A percentile compares a stretch with the other conserved stretches of the same genome.
Conservation (phyloP, 2,329 filamentous ascomycete species). For the Trichoderma polysporum region DNA sequence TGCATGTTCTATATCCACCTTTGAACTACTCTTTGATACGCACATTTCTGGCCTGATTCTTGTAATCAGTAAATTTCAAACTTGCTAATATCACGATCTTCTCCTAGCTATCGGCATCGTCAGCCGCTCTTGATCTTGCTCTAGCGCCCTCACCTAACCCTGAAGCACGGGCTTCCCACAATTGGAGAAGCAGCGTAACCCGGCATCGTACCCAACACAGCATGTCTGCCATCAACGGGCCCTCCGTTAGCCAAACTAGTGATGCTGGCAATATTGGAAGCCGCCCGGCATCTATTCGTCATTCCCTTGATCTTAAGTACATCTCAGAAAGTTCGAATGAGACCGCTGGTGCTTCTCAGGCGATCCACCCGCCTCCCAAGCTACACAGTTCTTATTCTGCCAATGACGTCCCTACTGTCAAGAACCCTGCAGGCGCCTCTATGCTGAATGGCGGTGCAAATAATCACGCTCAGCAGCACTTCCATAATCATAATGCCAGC, state of each 20-base stretch:
- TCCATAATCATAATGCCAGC: conserved; percentile 78
- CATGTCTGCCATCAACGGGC: conserved; percentile 48
- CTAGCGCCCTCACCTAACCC: conserved; percentile 65
- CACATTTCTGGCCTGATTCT: not conserved
- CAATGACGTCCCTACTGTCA: conserved; percentile 83
- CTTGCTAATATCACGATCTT: not conserved
- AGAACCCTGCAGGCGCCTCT: conserved; percentile 58
- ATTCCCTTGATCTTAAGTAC: conserved; percentile 59
- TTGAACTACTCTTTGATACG: not conserved
- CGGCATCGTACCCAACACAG: conserved; percentile 68
- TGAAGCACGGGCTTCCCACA: conserved; percentile 49
- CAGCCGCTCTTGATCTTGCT: conserved; percentile 77
- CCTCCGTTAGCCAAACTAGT: conserved; percentile 41
- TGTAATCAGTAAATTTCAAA: not conserved
- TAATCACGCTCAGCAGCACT: conserved; percentile 61
- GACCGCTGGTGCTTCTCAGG: conserved; percentile 42
- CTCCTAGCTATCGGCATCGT: conserved; percentile 71
- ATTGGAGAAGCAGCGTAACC: conserved; percentile 60
- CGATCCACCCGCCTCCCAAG: conserved; percentile 64
- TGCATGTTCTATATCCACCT: not conserved
- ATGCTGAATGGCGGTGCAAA: conserved; percentile 49
- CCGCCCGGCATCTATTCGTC: conserved; percentile 51
- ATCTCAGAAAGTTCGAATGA: conserved; percentile 48
- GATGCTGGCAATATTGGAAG: conserved; percentile 49
- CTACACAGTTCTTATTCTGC: conserved; percentile 87